Evolutionary conservation across 1,284 basidiomycete species (phyloP).

Genomic region (Malassezia vespertilionis): DNA sequence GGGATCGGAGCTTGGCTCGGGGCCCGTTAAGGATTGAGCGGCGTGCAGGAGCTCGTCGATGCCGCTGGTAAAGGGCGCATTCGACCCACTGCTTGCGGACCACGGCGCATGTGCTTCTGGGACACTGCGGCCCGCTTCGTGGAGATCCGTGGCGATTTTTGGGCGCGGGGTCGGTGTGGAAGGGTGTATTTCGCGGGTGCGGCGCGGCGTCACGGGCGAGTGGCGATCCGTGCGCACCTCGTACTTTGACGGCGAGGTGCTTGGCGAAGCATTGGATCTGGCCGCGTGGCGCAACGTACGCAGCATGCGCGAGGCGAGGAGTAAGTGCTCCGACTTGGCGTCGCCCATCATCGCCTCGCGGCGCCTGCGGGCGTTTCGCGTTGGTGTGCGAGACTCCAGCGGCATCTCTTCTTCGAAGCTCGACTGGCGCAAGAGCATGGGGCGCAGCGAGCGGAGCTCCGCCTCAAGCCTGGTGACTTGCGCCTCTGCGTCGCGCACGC

Average conservation of each 20-base stretch:
- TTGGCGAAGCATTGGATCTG: not conserved
- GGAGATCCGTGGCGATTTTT: slow-evolving; percentile 11
- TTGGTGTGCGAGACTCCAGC: not conserved
- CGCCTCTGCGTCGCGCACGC: slow-evolving; percentile 39
- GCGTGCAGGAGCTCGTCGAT: slow-evolving; percentile 46
- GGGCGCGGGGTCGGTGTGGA: not conserved
- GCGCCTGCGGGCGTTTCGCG: slow-evolving; percentile 13
- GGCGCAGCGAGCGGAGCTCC: slow-evolving; percentile 37
- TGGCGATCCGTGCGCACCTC: not conserved
- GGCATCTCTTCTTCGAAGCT: slow-evolving; percentile 11
- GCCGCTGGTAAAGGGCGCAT: slow-evolving; percentile 20
- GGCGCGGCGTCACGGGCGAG: not conserved
- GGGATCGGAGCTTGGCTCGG: too few relatives aligned
- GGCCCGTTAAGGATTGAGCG: slow-evolving; percentile 36
- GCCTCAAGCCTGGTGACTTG: slow-evolving; percentile 39
- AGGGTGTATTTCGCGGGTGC: not conserved
- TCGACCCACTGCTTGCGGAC: slow-evolving; percentile 4
- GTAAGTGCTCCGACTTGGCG: slow-evolving; percentile 49
- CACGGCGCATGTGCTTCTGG: too few relatives aligned
- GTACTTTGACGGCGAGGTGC: slow-evolving; percentile 4
- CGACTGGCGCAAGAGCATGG: slow-evolving; percentile 33
- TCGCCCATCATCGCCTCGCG: slow-evolving; percentile 47
- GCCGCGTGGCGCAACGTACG: slow-evolving; percentile 30
- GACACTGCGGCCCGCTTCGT: not conserved
- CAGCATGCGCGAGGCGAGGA: slow-evolving; percentile 46